A percentile compares a stretch with the other conserved stretches of the same genome.
Evolutionary conservation across 176 grass and related monocot species (phyloP).

Genomic region (sorghum (Sorghum bicolor)): Sorghum_bicolor_NCBIv3 NC_012874.2:64826001-64826500

Average conservation of each 20-base stretch:
- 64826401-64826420: slow-evolving; percentile 77
- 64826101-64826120: not conserved
- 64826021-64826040: not conserved
- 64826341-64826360: slow-evolving; percentile 64
- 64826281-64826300: slow-evolving; percentile 16
- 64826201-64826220: slow-evolving; percentile 16
- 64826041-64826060: not conserved
- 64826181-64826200: not conserved
- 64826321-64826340: slow-evolving; percentile 58
- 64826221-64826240: not conserved
- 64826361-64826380: slow-evolving; percentile 65
- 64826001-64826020: too few species aligned
- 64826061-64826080: not conserved
- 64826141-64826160: not conserved
- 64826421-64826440: slow-evolving; percentile 48
- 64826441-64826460: slow-evolving; percentile 22
- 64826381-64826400: slow-evolving; percentile 86
- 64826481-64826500: slow-evolving; percentile 65
- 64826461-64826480: slow-evolving; percentile 61
- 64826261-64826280: not conserved
- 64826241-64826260: not conserved
- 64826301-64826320: slow-evolving; percentile 77
- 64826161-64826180: not conserved
- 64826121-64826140: not conserved
- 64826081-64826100: not conserved